Conservation (phyloP, 805 yeast genomes). For the Zygoascus biomembranicola region DNA sequence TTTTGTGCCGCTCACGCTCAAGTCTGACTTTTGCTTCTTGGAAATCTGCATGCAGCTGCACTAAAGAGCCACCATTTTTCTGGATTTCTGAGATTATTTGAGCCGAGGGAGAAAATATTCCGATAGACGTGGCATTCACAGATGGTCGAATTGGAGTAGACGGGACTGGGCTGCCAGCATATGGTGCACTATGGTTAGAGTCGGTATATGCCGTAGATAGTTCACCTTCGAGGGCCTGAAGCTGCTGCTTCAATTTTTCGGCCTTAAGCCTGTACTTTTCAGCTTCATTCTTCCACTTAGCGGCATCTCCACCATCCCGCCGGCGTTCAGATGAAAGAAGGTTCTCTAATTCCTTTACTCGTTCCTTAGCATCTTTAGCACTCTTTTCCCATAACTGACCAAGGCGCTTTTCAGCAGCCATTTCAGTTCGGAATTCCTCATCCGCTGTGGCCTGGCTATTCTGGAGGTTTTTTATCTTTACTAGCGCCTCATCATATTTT, state of each 20-base stretch:
- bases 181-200: slow-evolving; percentile 12
- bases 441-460: slow-evolving; percentile 37
- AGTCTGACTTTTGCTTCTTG: slow-evolving; percentile 57
- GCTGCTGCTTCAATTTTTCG: slow-evolving; percentile 31
- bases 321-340: slow-evolving; percentile 35
- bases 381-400: slow-evolving; percentile 48
- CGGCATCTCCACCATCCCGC: slow-evolving; percentile 26
- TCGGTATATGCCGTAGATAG: slow-evolving; percentile 9
- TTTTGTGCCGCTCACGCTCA: slow-evolving; percentile 60
- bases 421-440: slow-evolving; percentile 47
- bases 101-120: slow-evolving; percentile 46
- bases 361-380: slow-evolving; percentile 41
- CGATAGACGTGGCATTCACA: slow-evolving; percentile 10
- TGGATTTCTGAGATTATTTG: slow-evolving; percentile 41
- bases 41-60: slow-evolving; percentile 58
- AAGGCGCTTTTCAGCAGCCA: slow-evolving; percentile 53
- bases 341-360: slow-evolving; percentile 47
- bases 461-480: slow-evolving; percentile 40
- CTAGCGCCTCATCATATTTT: slow-evolving; percentile 36
- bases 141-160: slow-evolving; percentile 16
- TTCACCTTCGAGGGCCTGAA: slow-evolving; percentile 37
- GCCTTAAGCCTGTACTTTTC: slow-evolving; percentile 32
- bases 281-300: slow-evolving; percentile 31
- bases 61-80: slow-evolving; percentile 48
- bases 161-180: slow-evolving; percentile 12